phyloP scores from a whole-genome alignment of 1,284 basidiomycete genomes.

The Porodaedalea pini region DNA sequence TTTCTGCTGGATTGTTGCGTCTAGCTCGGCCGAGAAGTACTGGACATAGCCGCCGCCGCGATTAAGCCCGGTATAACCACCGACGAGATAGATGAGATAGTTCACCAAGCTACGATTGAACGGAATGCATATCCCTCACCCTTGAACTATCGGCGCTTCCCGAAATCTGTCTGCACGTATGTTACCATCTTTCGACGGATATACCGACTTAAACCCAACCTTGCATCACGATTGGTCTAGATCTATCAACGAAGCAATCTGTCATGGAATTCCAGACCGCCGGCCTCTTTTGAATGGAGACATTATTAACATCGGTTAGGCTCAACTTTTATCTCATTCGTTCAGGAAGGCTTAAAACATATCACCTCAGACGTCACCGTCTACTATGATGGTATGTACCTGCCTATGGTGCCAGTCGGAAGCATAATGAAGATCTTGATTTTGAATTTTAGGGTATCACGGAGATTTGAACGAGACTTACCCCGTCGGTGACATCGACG shows the following conservation, averaged over 20 bases:
- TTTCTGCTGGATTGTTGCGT: conserved; percentile 23
- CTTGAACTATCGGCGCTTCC: conserved; percentile 89
- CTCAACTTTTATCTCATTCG: conserved; percentile 15
- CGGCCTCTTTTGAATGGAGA: conserved; percentile 86
- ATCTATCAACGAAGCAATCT: conserved; percentile 94
- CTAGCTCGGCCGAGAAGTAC: conserved; percentile 85
- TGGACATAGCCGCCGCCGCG: conserved; percentile 85
- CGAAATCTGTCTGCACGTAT: conserved; percentile 95
- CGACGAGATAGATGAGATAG: conserved; percentile 91
- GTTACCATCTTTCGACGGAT: conserved; percentile 32
- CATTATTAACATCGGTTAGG: conserved; percentile 85
- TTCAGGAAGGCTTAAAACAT: conserved; percentile 8
- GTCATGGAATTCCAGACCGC: conserved; percentile 94
- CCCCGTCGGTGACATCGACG: conserved; percentile 83
- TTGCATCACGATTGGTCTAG: conserved; percentile 34
- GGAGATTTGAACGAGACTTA: conserved; percentile 90
- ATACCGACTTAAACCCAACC: neutral
- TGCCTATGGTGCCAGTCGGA: conserved; percentile 1
- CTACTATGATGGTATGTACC: conserved; percentile 60
- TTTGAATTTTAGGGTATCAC: conserved; percentile 64
- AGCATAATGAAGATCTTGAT: conserved; percentile 7
- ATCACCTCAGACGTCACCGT: conserved; percentile 51
- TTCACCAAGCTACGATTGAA: conserved; percentile 92
- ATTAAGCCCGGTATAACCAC: conserved; percentile 91
- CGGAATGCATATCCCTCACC: conserved; percentile 93